Evolutionary conservation across 2,329 filamentous ascomycete species (phyloP), one percentile per base, ranked within the genome.

Genomic region (Colletotrichum graminicola): DNA sequence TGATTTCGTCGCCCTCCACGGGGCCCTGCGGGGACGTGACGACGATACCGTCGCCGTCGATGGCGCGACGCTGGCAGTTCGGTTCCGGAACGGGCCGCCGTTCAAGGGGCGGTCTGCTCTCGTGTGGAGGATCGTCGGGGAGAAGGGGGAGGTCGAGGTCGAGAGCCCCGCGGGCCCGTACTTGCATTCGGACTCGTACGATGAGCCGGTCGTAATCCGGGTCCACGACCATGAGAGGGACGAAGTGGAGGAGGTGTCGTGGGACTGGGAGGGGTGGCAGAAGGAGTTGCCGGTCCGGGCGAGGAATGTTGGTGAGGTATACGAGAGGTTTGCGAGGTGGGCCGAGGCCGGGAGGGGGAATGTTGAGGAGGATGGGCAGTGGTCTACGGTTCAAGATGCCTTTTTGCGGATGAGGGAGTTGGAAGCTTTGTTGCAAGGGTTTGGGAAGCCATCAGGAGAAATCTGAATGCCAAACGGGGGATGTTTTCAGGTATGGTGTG

Each of bases 271-370:
- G 23, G 82, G 83, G 3, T 86, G 83, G 78, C 85, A 85, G 75
- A 79, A 83, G 26, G 80, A 83, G 11, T 71, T 88, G n/a, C 83
- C 86, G 0, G 45, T 83, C 1, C 74, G 79, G 7, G 83, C 82
- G 0, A 81, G 86, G 62, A 86, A 84, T 72, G 85, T 91, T 36
- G 89, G 83, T 0, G 82, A 82, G 36, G 74, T 90, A 0, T 91
- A 91, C 78, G 89, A 91, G 74, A 82, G 81, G 1, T 89, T 84
- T 78, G 86, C 86, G 7, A n/a, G 45, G 14, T 62, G 66, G 34
- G 60, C 14, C 7, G n/a, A 52, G 47, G 18, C 29, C 26, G 51
- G 51, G 10, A 73, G 76, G 1, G 77, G 74, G 73, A 2, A 56
- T 60, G 21, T 76, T 43, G 64, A 78, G 49, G 73, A 76, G 0